Evolutionary conservation across 441 rosid species (phyloP), one percentile per base, ranked within the genome.

Genomic region (Arabidopsis lyrata): DNA sequence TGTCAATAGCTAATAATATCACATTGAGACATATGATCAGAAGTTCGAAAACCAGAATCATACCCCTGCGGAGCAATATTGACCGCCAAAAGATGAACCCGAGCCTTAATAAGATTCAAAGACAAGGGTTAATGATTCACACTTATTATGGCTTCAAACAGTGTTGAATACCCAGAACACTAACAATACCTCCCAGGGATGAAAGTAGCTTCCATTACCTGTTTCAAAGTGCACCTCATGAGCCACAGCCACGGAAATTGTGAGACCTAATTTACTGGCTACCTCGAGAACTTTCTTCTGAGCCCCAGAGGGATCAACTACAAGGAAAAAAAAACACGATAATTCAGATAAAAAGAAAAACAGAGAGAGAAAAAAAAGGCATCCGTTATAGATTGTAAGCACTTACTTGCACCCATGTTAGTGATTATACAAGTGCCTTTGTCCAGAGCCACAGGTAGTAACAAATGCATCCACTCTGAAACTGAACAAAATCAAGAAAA

Each of bases 391-490:
- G 39, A 59, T 49, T 24, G 0, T 8, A 35, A 35, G 65, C 47
- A 41, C 89, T 68, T 85, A 93, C 98, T 83, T 76, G 97, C 95
- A 76, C 98, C 98, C 98, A 91, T 93, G 85, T 93, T 93, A 76
- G 96, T 88, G 68, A 93, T 86, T 29, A 93, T 83, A 82, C 96
- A 86, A 49, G 79, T 85, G 75, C 92, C 92, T 66, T 80, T 90
- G 68, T 85, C 86, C 68, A 90, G 75, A 59, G 97, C 95, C 82
- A 90, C 22, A 60, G 97, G 98, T 35, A 93, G 76, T 24, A 93
- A 83, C 84, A 90, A 64, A 63, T 50, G 77, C 96, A 93, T 90
- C 96, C 98, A 93, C 53, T 88, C 96, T 4, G 89, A 78, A 68
- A 92, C 97, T 90, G 85, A 65, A 50, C 3, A 78, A 18, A 6